A percentile compares a stretch with the other conserved stretches of the same genome.
These are phyloP conservation scores for Magnaporthiopsis incrustans DNA, from an alignment of 2,329 filamentous ascomycete species.

Conservation along the genomic window DNA sequence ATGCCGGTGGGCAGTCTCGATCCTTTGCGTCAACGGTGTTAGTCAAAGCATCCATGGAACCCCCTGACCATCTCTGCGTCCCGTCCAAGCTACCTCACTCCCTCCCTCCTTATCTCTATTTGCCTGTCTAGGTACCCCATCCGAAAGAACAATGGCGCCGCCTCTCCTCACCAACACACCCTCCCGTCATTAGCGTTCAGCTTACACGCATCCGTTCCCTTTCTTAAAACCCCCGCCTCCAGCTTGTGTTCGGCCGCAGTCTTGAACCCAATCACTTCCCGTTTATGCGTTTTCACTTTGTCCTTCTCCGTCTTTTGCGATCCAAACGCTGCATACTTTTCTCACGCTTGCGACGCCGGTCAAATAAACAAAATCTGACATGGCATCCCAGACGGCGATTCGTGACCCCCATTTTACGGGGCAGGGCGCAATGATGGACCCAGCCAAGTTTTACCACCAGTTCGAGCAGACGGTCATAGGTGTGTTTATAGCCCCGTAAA, in stretches of 20 bases:
- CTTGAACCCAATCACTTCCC: background rate
- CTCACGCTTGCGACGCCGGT: background rate
- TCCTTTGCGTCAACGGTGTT: too few species aligned
- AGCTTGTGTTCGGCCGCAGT: background rate
- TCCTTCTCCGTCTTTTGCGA: background rate
- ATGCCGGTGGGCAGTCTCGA: too few species aligned
- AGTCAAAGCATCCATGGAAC: too few species aligned
- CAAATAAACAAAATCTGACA: background rate
- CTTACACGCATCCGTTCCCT: background rate
- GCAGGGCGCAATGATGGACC: background rate
- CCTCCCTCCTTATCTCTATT: too few species aligned
- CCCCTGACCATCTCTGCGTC: too few species aligned
- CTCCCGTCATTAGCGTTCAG: background rate
- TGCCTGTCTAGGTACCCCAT: too few species aligned
- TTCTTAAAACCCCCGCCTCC: background rate
- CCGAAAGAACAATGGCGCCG: background rate
- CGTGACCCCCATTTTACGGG: background rate
- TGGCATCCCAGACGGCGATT: background rate
- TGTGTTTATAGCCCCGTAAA: background rate
- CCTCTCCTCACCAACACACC: background rate
- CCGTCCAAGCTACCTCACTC: too few species aligned
- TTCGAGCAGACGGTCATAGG: conserved; percentile 3
- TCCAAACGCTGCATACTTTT: background rate
- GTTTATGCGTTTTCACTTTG: background rate
- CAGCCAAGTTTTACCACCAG: conserved; percentile 6